Evolutionary conservation across 163 green algal genomes (phyloP).

Genomic region (Scenedesmus sp.): DNA sequence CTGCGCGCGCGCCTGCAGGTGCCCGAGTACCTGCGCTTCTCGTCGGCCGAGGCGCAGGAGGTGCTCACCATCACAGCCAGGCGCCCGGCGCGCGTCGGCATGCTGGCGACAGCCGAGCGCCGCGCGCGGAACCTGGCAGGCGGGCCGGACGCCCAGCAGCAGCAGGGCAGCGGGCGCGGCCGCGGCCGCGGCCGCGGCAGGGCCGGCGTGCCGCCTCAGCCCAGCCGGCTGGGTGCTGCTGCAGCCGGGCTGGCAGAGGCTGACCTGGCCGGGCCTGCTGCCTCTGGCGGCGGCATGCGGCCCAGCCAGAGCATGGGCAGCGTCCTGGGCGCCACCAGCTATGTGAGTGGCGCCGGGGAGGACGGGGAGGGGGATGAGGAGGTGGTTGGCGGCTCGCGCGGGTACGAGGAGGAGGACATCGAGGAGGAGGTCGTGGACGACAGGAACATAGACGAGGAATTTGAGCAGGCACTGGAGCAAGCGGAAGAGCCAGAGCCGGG

Average conservation of each 20-base stretch:
- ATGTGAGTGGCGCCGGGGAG: slow-evolving; percentile 17
- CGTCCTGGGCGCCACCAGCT: slow-evolving; percentile 36
- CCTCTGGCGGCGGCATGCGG: not conserved
- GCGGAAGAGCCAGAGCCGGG: not conserved
- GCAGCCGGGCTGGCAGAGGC: not conserved
- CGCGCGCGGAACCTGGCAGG: not conserved
- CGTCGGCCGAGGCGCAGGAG: slow-evolving; percentile 51
- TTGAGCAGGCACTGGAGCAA: slow-evolving; percentile 46
- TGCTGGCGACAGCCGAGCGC: slow-evolving; percentile 25
- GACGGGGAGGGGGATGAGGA: slow-evolving; percentile 46
- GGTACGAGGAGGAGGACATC: slow-evolving; percentile 20
- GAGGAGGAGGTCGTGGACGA: slow-evolving; percentile 55
- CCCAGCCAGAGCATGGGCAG: slow-evolving; percentile 45
- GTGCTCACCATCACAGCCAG: slow-evolving; percentile 56
- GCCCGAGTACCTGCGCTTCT: slow-evolving; percentile 60
- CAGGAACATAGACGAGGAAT: slow-evolving; percentile 50
- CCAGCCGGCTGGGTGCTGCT: not conserved
- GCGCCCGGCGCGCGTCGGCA: slow-evolving; percentile 52
- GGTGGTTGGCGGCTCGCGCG: slow-evolving; percentile 27
- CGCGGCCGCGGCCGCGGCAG: slow-evolving; percentile 24
- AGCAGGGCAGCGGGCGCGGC: not conserved
- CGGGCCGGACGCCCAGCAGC: not conserved
- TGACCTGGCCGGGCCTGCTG: slow-evolving; percentile 1
- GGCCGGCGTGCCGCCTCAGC: slow-evolving; percentile 16
- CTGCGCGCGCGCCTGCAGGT: slow-evolving; percentile 30